These are phyloP conservation scores for Paramecium octaurelia DNA, from an alignment of 73 alveolate genomes.

Conservation along the genomic window DNA sequence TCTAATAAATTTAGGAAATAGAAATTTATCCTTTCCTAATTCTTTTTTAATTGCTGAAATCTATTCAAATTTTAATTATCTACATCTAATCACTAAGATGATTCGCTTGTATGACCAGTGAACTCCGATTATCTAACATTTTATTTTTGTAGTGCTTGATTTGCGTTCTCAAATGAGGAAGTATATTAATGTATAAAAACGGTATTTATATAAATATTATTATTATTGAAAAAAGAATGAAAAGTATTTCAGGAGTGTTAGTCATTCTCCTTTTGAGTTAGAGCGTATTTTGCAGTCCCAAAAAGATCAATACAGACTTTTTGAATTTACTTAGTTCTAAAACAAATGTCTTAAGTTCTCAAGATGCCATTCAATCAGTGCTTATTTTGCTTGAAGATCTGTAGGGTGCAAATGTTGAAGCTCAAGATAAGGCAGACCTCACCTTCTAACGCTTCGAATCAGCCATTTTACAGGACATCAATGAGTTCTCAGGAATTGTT, in stretches of 20 bases:
- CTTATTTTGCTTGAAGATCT: not conserved
- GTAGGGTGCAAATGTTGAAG: slow-evolving; percentile 24
- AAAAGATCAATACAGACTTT: slow-evolving; percentile 20
- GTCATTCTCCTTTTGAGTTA: not conserved
- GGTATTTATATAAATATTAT: slow-evolving; percentile 1
- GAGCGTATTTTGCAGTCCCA: not conserved
- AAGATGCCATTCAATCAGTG: slow-evolving; percentile 37
- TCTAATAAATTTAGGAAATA: not conserved
- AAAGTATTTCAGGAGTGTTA: not conserved
- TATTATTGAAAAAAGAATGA: not conserved
- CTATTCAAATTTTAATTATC: not conserved
- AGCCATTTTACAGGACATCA: not conserved
- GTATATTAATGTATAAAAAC: not conserved
- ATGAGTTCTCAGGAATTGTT: slow-evolving; percentile 47
- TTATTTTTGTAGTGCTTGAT: not conserved
- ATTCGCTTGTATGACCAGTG: not conserved
- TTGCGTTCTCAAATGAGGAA: not conserved
- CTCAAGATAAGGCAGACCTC: slow-evolving; percentile 32
- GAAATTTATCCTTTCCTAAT: not conserved
- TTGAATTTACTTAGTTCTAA: slow-evolving; percentile 25
- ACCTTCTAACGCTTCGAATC: slow-evolving; percentile 16
- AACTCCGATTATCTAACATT: not conserved
- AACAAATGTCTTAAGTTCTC: not conserved
- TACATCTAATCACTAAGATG: not conserved
- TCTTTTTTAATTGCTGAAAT: not conserved